A percentile compares a stretch with the other conserved stretches of the same genome.
Evolutionary conservation across 1,139 yeast species (phyloP).

Genomic region (Sugiyamaella pinicola): DNA sequence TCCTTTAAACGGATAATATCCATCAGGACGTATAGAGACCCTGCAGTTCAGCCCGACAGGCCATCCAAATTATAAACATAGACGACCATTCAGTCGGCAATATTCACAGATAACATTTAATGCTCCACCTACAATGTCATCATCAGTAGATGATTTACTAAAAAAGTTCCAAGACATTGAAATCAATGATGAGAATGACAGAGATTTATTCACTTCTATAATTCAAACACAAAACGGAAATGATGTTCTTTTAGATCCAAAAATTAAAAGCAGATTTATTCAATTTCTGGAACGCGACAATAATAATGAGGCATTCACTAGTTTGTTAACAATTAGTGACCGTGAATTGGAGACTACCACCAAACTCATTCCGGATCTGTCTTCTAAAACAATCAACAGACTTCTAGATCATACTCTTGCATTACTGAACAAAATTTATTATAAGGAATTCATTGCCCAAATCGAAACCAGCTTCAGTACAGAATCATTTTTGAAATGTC

Average conservation of each 20-base stretch:
- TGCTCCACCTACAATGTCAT: not conserved
- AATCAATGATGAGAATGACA: not conserved
- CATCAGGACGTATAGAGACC: not conserved
- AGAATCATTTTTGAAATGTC: not conserved
- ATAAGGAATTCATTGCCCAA: not conserved
- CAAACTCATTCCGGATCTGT: not conserved
- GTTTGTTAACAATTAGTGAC: not conserved
- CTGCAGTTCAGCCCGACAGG: too few relatives aligned
- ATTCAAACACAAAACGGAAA: not conserved
- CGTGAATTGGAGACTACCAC: not conserved
- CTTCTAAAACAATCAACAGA: not conserved
- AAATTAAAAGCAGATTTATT: not conserved
- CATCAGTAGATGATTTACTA: not conserved
- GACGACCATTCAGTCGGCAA: too few relatives aligned
- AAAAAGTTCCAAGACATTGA: not conserved
- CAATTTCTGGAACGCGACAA: not conserved
- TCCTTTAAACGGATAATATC: not conserved
- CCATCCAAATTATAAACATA: too few relatives aligned
- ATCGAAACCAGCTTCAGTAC: not conserved
- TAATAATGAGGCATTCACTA: not conserved
- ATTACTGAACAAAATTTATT: slow-evolving; percentile 1
- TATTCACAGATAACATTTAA: not conserved
- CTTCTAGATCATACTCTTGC: not conserved
- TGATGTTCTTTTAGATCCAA: not conserved
- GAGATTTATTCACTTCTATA: not conserved